Percentiles rank a stretch among this genome's conserved stretches.
Conservation (phyloP, 2,329 filamentous ascomycete species). For the Penicillium griseofulvum region DNA sequence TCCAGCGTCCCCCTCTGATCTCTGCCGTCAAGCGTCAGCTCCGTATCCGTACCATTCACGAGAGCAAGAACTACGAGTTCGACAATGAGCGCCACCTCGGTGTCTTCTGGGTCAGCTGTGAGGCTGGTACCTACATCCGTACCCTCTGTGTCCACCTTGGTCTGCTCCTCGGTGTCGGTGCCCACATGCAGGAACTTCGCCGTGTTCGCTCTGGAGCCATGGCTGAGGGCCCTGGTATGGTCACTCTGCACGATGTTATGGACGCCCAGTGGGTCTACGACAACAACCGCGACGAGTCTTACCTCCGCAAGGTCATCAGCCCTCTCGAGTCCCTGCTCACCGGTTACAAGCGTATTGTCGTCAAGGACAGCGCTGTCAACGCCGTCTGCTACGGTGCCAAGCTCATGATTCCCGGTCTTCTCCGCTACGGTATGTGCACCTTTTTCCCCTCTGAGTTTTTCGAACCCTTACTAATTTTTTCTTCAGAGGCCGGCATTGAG, state of each 20-base stretch:
- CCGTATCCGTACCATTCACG: constrained; percentile 95
- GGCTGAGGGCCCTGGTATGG: constrained; percentile 84
- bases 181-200: constrained; percentile 97
- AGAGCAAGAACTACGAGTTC: constrained; percentile 94
- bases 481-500: constrained; percentile 79
- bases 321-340: constrained; percentile 90
- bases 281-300: constrained; percentile 91
- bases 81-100: constrained; percentile 97
- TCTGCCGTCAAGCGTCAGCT: constrained; percentile 98
- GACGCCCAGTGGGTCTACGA: constrained; percentile 96
- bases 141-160: constrained; percentile 95
- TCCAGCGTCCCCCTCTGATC: constrained; percentile 95
- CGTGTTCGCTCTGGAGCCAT: constrained; percentile 92
- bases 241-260: constrained; percentile 91
- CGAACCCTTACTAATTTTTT: constrained; percentile 9
- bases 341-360: constrained; percentile 92
- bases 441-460: neutral
- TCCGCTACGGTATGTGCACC: constrained; percentile 72
- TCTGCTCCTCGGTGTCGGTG: constrained; percentile 74
- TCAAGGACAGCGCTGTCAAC: constrained; percentile 96
- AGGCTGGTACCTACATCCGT: constrained; percentile 97
- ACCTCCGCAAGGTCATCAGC: constrained; percentile 84
- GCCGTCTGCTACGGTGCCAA: constrained; percentile 98
- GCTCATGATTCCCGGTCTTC: constrained; percentile 94
- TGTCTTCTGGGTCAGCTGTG: constrained; percentile 99